phyloP scores from a whole-genome alignment of 2,329 filamentous ascomycete species.

The Pseudogymnoascus destructans region DNA sequence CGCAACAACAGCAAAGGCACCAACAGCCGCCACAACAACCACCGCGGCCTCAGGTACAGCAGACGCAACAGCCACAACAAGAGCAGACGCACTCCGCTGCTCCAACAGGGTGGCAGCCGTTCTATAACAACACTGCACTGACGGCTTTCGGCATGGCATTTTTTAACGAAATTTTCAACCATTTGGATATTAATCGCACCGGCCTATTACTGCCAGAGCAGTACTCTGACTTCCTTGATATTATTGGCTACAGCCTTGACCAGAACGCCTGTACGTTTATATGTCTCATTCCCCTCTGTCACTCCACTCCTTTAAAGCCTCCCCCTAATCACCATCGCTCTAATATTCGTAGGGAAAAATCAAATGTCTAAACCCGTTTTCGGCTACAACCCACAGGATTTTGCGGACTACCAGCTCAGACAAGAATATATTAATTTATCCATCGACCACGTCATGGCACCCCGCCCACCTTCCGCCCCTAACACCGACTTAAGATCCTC shows the following conservation, averaged over 20 bases:
- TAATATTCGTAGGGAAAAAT: not conserved
- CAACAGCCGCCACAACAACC: not conserved
- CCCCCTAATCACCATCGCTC: not conserved
- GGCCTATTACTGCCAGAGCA: constrained; percentile 18
- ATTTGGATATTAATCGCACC: constrained; percentile 17
- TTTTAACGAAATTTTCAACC: constrained; percentile 16
- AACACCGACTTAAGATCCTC: not conserved
- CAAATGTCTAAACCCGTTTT: not conserved
- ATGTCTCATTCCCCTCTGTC: not conserved
- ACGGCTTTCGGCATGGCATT: constrained; percentile 16
- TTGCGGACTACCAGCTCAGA: constrained; percentile 12
- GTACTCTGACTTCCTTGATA: constrained; percentile 18
- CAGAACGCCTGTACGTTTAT: constrained; percentile 18
- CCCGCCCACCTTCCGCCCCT: not conserved
- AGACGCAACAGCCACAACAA: not conserved
- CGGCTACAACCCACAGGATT: constrained; percentile 11
- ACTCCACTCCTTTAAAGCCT: not conserved
- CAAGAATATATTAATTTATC: constrained; percentile 12
- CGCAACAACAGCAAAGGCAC: not conserved
- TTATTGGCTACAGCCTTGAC: constrained; percentile 15
- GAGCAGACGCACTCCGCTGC: not conserved
- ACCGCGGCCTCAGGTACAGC: not conserved
- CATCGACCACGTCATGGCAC: constrained; percentile 11
- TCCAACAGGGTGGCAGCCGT: constrained; percentile 23
- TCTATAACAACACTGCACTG: constrained; percentile 16